These are phyloP conservation scores for Neurospora sp. DNA, from an alignment of 495 filamentous ascomycete species.

Conservation along the genomic window DNA sequence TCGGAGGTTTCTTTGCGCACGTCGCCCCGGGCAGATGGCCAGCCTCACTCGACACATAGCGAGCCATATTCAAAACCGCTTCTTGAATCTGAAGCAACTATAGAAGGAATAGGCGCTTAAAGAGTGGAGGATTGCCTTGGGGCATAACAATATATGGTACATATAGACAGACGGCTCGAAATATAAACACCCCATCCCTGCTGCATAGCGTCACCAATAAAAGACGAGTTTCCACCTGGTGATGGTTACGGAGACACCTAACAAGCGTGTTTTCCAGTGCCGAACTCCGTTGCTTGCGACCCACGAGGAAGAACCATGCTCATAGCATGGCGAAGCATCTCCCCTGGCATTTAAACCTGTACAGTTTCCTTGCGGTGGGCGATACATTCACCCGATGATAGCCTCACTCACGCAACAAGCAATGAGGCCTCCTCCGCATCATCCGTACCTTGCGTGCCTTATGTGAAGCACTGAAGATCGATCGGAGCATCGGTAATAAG, in stretches of 20 bases:
- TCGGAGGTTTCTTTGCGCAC: neutral
- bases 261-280: neutral
- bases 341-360: neutral
- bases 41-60: neutral
- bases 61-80: neutral
- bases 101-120: neutral
- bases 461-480: neutral
- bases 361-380: neutral
- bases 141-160: neutral
- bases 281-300: neutral
- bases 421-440: neutral
- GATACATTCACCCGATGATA: neutral
- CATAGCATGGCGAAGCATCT: neutral
- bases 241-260: neutral
- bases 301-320: neutral
- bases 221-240: neutral
- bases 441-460: neutral
- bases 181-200: neutral
- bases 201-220: neutral
- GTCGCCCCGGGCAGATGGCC: neutral
- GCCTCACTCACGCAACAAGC: neutral
- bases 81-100: neutral
- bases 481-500: neutral
- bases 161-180: neutral
- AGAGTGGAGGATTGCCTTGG: neutral